phyloP scores from a whole-genome alignment of 495 filamentous ascomycete species.

The Stereocaulon alpinum region DNA sequence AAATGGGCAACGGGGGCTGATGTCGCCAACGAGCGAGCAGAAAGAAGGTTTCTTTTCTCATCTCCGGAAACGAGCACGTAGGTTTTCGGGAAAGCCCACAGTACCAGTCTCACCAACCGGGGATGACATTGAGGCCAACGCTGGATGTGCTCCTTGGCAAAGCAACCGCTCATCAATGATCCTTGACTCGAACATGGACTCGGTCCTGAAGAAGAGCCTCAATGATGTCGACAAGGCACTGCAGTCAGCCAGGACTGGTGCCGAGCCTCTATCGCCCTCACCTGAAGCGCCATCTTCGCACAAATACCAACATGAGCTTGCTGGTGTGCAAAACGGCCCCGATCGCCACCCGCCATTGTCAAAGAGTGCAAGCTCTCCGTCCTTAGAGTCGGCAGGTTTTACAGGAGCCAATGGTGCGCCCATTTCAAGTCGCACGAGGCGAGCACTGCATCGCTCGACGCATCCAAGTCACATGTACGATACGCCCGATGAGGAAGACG shows the following conservation, averaged over 20 bases:
- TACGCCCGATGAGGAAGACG: constrained; percentile 92
- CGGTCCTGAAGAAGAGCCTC: constrained; percentile 47
- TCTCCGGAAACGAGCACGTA: constrained; percentile 81
- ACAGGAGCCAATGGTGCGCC: constrained; percentile 44
- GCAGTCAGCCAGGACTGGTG: constrained; percentile 54
- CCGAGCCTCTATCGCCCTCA: constrained; percentile 44
- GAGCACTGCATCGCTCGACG: constrained; percentile 65
- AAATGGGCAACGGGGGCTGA: constrained; percentile 64
- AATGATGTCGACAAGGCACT: constrained; percentile 72
- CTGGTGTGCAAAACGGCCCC: constrained; percentile 26
- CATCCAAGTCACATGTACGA: constrained; percentile 74
- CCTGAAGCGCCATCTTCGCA: constrained; percentile 44
- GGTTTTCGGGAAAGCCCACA: constrained; percentile 85
- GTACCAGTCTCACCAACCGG: constrained; percentile 57
- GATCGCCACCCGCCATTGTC: constrained; percentile 70
- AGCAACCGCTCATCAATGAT: constrained; percentile 75
- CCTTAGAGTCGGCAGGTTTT: constrained; percentile 51
- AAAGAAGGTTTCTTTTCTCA: constrained; percentile 98
- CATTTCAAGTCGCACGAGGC: constrained; percentile 72
- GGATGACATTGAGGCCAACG: constrained; percentile 86
- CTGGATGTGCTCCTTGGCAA: constrained; percentile 81
- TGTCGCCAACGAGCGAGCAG: constrained; percentile 54
- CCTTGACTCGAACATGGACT: constrained; percentile 51
- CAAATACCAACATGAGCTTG: constrained; percentile 26
- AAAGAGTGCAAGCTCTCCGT: constrained; percentile 50